phyloP scores from a whole-genome alignment of 2,329 filamentous ascomycete genomes.

The Anisogramma anomala region DNA sequence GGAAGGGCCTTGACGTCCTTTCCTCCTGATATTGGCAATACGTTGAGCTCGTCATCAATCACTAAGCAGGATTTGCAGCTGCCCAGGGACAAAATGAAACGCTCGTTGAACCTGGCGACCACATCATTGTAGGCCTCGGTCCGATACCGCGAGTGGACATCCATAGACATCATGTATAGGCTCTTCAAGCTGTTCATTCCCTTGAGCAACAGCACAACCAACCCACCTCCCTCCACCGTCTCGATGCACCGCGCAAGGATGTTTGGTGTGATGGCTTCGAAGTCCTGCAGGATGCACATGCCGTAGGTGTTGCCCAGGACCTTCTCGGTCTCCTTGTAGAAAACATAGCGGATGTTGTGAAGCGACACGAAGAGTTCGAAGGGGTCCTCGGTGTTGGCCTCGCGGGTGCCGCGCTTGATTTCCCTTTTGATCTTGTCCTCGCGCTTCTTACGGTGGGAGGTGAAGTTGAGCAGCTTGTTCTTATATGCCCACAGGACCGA shows the following conservation, averaged over 20 bases:
- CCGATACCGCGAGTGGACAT: conserved; percentile 89
- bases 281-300: conserved; percentile 97
- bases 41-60: conserved; percentile 95
- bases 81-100: conserved; percentile 91
- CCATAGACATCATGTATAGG: conserved; percentile 94
- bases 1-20: conserved; percentile 79
- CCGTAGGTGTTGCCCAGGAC: conserved; percentile 96
- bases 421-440: conserved; percentile 98
- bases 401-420: conserved; percentile 85
- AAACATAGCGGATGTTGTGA: conserved; percentile 95
- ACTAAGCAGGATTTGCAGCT: conserved; percentile 90
- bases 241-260: conserved; percentile 88
- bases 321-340: conserved; percentile 99
- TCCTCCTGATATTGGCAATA: conserved; percentile 89
- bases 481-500: conserved; percentile 98
- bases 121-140: conserved; percentile 96
- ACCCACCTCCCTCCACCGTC: conserved; percentile 89
- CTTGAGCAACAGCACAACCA: conserved; percentile 84
- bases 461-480: conserved; percentile 90
- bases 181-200: conserved; percentile 96
- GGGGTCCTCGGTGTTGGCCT: conserved; percentile 83
- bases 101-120: conserved; percentile 91
- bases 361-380: conserved; percentile 96
- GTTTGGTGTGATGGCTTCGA: conserved; percentile 96
- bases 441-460: conserved; percentile 91